These are phyloP conservation scores for Ustilago sp. DNA, from an alignment of 1,284 basidiomycete species.

Conservation along the genomic window DNA sequence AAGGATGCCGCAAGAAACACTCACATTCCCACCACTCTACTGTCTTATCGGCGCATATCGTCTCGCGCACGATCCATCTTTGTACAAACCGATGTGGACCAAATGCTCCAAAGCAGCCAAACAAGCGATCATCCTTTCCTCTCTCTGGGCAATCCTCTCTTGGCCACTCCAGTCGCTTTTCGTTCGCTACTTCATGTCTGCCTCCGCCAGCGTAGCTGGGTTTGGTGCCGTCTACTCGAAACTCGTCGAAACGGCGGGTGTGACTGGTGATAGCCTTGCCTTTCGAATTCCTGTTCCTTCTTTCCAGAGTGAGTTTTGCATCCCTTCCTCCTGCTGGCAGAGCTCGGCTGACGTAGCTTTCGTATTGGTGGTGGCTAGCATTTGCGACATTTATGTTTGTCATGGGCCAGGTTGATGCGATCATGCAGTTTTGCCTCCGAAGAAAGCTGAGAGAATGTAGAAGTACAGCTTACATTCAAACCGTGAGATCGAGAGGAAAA, in stretches of 20 bases:
- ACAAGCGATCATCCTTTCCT: constrained; percentile 48
- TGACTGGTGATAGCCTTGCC: constrained; percentile 33
- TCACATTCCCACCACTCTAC: constrained; percentile 64
- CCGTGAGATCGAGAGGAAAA: constrained; percentile 64
- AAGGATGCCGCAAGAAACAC: constrained; percentile 66
- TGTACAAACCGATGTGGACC: constrained; percentile 67
- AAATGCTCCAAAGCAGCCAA: constrained; percentile 54
- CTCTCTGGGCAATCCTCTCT: constrained; percentile 54
- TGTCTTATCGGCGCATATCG: constrained; percentile 66
- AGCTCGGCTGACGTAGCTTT: neutral
- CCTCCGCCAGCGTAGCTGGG: constrained; percentile 52
- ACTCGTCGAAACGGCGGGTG: constrained; percentile 47
- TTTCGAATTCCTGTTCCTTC: constrained; percentile 52
- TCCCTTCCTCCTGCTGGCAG: neutral
- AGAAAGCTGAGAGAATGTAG: constrained; percentile 55
- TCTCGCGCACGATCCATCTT: constrained; percentile 55
- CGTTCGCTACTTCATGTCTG: constrained; percentile 63
- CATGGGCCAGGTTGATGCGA: constrained; percentile 60
- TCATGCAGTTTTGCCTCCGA: constrained; percentile 65
- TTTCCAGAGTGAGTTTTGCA: constrained; percentile 28
- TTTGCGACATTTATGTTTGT: constrained; percentile 67
- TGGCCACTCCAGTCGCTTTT: constrained; percentile 63
- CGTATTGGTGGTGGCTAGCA: neutral
- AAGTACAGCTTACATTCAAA: constrained; percentile 59
- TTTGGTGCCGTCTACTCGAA: constrained; percentile 32